Evolutionary conservation across 1,139 yeast species (phyloP).

Genomic region (Yamadazyma atlantica): DNA sequence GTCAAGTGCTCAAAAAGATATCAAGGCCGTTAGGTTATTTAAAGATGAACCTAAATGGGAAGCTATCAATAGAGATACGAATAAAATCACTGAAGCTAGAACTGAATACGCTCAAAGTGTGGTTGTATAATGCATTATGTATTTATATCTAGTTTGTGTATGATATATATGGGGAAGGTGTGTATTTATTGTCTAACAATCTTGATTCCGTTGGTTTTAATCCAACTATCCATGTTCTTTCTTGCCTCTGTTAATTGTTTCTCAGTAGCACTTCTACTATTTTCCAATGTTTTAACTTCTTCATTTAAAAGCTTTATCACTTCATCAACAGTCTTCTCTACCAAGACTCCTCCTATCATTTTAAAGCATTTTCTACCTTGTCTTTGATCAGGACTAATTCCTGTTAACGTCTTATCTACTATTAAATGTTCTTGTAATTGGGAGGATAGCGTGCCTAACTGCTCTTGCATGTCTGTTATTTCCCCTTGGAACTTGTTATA

Average conservation of each 20-base stretch:
- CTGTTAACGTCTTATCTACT: slow-evolving; percentile 34
- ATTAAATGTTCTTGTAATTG: slow-evolving; percentile 44
- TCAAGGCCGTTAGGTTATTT: slow-evolving; percentile 80
- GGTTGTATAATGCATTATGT: slow-evolving; percentile 18
- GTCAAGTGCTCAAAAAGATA: slow-evolving; percentile 53
- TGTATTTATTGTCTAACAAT: slow-evolving; percentile 42
- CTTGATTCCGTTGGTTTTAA: slow-evolving; percentile 62
- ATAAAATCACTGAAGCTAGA: slow-evolving; percentile 30
- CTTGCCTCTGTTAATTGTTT: slow-evolving; percentile 46
- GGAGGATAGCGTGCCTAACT: slow-evolving; percentile 48
- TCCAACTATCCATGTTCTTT: slow-evolving; percentile 67
- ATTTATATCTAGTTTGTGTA: slow-evolving; percentile 2
- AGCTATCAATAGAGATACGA: slow-evolving; percentile 65
- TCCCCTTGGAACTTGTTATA: slow-evolving; percentile 65
- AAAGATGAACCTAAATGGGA: slow-evolving; percentile 97
- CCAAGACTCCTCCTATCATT: slow-evolving; percentile 92
- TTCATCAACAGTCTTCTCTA: slow-evolving; percentile 77
- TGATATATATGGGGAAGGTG: not conserved
- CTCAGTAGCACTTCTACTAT: slow-evolving; percentile 45
- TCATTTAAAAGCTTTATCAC: slow-evolving; percentile 66
- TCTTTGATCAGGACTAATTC: slow-evolving; percentile 39
- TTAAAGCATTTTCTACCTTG: slow-evolving; percentile 76
- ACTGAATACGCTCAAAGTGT: slow-evolving; percentile 30
- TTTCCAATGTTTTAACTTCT: slow-evolving; percentile 51
- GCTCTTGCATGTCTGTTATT: slow-evolving; percentile 56